Evolutionary conservation across 257 asterid species (phyloP).

Genomic region (Fraxinus pennsylvanica): DNA sequence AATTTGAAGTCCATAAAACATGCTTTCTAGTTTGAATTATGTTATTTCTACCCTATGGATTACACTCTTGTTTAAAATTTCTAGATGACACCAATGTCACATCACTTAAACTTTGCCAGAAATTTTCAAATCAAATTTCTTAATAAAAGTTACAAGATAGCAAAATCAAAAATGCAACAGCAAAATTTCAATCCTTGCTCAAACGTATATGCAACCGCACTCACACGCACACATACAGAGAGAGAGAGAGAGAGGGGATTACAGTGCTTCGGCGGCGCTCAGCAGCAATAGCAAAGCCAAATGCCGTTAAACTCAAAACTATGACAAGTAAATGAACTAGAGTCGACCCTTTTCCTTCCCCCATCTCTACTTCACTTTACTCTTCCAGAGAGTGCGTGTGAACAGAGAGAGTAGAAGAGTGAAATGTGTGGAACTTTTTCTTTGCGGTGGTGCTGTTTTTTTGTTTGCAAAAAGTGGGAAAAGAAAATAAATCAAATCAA

Average conservation of each 20-base stretch:
- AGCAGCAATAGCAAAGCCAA: constrained; percentile 91
- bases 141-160: not conserved
- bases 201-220: not conserved
- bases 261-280: constrained; percentile 92
- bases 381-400: constrained; percentile 3
- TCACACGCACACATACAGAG: not conserved
- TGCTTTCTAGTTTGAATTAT: not conserved
- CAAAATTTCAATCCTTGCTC: not conserved
- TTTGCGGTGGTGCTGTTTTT: not conserved
- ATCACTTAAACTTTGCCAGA: not conserved
- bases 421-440: not conserved
- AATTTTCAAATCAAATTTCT: no score
- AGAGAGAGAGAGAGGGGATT: constrained; percentile 15
- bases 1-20: not conserved
- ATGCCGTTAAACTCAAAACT: constrained; percentile 73
- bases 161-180: not conserved
- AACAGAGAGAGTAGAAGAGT: not conserved
- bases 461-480: not conserved
- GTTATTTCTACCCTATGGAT: no score
- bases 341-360: constrained; percentile 71
- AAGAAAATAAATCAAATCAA: not conserved
- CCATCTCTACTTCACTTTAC: constrained; percentile 32
- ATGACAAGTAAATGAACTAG: constrained; percentile 83
- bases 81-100: not conserved
- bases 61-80: no score